Base-by-base conservation (phyloP, 306 rosid species). In the Astragalus glycyphyllos region DNA sequence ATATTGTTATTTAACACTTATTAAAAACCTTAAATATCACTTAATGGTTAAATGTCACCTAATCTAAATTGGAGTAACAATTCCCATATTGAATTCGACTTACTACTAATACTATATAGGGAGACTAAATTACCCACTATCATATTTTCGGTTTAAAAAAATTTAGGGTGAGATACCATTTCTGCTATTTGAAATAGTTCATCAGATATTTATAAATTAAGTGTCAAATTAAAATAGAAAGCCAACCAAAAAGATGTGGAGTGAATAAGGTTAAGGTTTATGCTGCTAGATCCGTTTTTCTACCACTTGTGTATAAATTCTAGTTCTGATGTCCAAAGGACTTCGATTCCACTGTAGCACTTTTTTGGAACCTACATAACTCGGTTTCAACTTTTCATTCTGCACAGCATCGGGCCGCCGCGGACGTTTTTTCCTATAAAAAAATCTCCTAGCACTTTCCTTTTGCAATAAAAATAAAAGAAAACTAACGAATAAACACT, bases 331-430 rank as follows among this genome's bases (percentile, higher is more conserved):
- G 17, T 45, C 51, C 51, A 58, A 45, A 74, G 59, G 73, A 77
- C 73, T 65, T 58, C 14, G 71, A 75, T 79, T 83, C 80, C 83
- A 65, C 65, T 51, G 69, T 66, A 70, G 46, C 74, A 64, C 79
- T 71, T 69, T 73, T 73, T 67, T 59, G 74, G 54, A 78, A 73
- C 78, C 78, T 73, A 29, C 10, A 35, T 60, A 15, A 69, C 80
- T 65, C 59, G 71, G 77, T 82, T 81, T 81, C 80, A 37, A 77
- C 58, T 79, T 77, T 87, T 75, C 80, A 75, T 69, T 76, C 71
- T 41, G 8, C 62, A 35, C 97, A 10, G 82, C 84, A 79, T 86
- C 92, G 76, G 67, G 61, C 37, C 82, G 90, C 96, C 86, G 89
- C 94, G 79, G 70, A 47, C 78, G 59, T 82, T 82, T 82, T 81